Evolutionary conservation across 177 flowering plant genomes (phyloP), one percentile per base, ranked within the genome.

Genomic region (Vitis hybrid): DNA sequence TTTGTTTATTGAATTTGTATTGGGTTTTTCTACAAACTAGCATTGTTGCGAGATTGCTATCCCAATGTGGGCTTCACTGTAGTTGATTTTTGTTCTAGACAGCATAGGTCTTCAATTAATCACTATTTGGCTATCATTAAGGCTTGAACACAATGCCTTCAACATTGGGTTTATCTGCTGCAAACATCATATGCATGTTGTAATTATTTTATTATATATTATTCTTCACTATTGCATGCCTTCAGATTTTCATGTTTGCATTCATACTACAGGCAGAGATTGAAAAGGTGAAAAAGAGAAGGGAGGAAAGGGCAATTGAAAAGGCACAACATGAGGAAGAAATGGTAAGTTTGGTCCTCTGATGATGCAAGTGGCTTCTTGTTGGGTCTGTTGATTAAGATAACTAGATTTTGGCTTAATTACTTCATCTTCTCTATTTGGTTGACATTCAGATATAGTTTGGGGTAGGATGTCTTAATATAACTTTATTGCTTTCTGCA

Each of bases 271-370:
- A 94, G 98, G 93, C 95, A 20, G 99, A 96, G 81, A 87, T 96
- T 74, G 99, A 93, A 76, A 96, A 96, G 70, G 99, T 92, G 71
- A 96, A 92, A 74, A 92, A 89, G 81, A 87, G 97, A 76, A 90
- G 97, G 82, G 99, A 96, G 71, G 95, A 93, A 78, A 85, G 99
- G 69, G 98, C 97, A 20, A 74, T 89, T 82, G 99, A 96, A 77
- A 96, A 93, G 66, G 98, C 97, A 39, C 88, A 83, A 70, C 95
- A 79, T 66, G 99, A 96, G 79, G 98, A 93, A 76, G 99, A 96
- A 84, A 90, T 95, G 99, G 98, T 93, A 67, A 61, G 84, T 68
- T 73, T 56, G 19, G 34, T n/a, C 56, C 2, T 15, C 1, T 75
- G 26, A 7, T 72, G 11, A 50, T 55, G 34, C 22, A 31, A 54